A percentile compares a stretch with the other conserved stretches of the same genome.
These are phyloP conservation scores for Aspergillus nidulans DNA, from an alignment of 495 filamentous ascomycete genomes.

Conservation along the genomic window DNA sequence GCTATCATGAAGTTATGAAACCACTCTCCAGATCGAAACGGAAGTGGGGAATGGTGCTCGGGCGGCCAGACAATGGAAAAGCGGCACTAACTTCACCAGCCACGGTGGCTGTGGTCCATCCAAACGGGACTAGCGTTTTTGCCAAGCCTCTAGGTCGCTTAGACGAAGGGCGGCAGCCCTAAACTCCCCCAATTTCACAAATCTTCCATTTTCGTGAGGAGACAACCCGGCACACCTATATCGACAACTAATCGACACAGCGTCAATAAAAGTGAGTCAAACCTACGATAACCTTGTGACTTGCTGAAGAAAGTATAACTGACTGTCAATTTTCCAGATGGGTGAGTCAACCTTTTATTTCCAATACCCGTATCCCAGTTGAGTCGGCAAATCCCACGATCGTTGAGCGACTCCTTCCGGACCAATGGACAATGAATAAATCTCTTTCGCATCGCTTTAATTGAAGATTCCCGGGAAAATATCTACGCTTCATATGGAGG, in stretches of 20 bases:
- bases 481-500: not conserved
- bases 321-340: slow-evolving; percentile 43
- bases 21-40: not conserved
- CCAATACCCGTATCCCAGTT: slow-evolving; percentile 21
- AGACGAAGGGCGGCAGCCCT: slow-evolving; percentile 47
- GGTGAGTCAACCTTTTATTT: slow-evolving; percentile 43
- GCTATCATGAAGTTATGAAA: not conserved
- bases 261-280: slow-evolving; percentile 52
- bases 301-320: slow-evolving; percentile 23
- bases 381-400: slow-evolving; percentile 27
- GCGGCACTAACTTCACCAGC: slow-evolving; percentile 9
- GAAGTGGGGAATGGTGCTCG: not conserved
- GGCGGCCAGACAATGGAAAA: slow-evolving; percentile 2
- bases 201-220: slow-evolving; percentile 41
- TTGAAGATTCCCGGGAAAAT: not conserved
- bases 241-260: slow-evolving; percentile 50
- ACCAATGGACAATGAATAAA: slow-evolving; percentile 3
- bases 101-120: slow-evolving; percentile 18
- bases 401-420: slow-evolving; percentile 16
- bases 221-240: slow-evolving; percentile 35
- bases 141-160: slow-evolving; percentile 39
- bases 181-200: slow-evolving; percentile 46
- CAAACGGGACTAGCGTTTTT: slow-evolving; percentile 23
- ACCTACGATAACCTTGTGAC: not conserved
- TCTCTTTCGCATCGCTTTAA: not conserved